These are phyloP conservation scores for Ogataea polymorpha DNA, from an alignment of 805 yeast genomes.

Conservation along the genomic window DNA sequence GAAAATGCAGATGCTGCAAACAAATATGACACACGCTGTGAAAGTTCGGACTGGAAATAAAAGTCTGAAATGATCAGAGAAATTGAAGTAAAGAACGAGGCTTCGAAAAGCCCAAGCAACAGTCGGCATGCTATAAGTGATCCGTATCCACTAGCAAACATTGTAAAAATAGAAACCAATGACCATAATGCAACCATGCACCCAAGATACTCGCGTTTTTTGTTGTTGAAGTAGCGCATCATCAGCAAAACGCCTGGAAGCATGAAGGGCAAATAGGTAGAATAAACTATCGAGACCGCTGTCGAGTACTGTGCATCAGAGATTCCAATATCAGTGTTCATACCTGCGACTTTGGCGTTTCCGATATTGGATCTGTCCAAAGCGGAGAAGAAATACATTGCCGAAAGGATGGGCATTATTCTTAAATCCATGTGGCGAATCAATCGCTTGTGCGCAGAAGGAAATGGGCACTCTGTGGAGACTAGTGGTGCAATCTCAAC, in stretches of 20 bases:
- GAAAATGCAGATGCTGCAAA: slow-evolving; percentile 19
- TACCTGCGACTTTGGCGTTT: slow-evolving; percentile 42
- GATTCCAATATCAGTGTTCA: slow-evolving; percentile 39
- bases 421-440: slow-evolving; percentile 41
- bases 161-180: slow-evolving; percentile 38
- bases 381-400: slow-evolving; percentile 40
- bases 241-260: slow-evolving; percentile 39
- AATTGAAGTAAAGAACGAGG: slow-evolving; percentile 35
- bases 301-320: slow-evolving; percentile 40
- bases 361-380: slow-evolving; percentile 45
- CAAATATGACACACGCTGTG: slow-evolving; percentile 12
- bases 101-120: slow-evolving; percentile 39
- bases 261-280: slow-evolving; percentile 42
- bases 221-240: slow-evolving; percentile 39
- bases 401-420: slow-evolving; percentile 41
- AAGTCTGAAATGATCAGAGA: slow-evolving; percentile 17
- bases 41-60: slow-evolving; percentile 17
- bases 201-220: slow-evolving; percentile 31
- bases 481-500: not conserved
- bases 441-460: slow-evolving; percentile 31
- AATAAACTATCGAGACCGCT: slow-evolving; percentile 39
- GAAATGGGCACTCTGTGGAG: slow-evolving; percentile 11
- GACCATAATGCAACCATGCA: slow-evolving; percentile 43
- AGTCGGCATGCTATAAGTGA: slow-evolving; percentile 40
- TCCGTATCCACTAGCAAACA: slow-evolving; percentile 38